Conservation (phyloP, 192 early-diverging fungal genomes). For the Dissophora globulifera region DNA sequence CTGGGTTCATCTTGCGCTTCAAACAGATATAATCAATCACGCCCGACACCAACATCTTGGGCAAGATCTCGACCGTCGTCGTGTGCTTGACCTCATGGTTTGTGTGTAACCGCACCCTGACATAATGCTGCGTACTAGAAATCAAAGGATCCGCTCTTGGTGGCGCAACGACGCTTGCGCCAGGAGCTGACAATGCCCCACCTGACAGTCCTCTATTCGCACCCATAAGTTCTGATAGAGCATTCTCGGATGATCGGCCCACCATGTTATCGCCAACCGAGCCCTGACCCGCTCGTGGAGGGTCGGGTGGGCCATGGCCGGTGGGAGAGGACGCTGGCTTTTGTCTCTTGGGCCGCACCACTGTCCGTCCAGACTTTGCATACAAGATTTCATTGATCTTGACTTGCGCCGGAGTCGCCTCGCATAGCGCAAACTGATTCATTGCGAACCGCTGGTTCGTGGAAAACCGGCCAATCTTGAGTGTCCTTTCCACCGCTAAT, state of each 20-base stretch:
- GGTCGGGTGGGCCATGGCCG: slow-evolving; percentile 21
- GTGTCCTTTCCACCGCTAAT: slow-evolving; percentile 88
- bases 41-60: slow-evolving; percentile 77
- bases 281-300: not conserved
- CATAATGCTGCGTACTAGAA: slow-evolving; percentile 58
- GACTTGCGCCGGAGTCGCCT: slow-evolving; percentile 80
- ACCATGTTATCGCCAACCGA: not conserved
- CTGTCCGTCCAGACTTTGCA: slow-evolving; percentile 37
- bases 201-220: slow-evolving; percentile 5
- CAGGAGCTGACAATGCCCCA: not conserved
- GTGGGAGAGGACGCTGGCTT: slow-evolving; percentile 3
- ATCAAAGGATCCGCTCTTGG: slow-evolving; percentile 35
- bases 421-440: slow-evolving; percentile 91
- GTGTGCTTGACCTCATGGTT: slow-evolving; percentile 85
- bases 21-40: slow-evolving; percentile 87
- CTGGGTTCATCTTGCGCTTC: slow-evolving; percentile 87
- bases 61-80: slow-evolving; percentile 84
- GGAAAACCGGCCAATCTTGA: slow-evolving; percentile 83
- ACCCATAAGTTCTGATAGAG: not conserved
- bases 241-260: not conserved
- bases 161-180: not conserved
- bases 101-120: slow-evolving; percentile 64
- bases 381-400: slow-evolving; percentile 58
- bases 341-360: slow-evolving; percentile 31
- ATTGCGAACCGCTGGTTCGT: slow-evolving; percentile 75